These are phyloP conservation scores for Inga laurina DNA, from an alignment of 306 rosid genomes.

Conservation along the genomic window DNA sequence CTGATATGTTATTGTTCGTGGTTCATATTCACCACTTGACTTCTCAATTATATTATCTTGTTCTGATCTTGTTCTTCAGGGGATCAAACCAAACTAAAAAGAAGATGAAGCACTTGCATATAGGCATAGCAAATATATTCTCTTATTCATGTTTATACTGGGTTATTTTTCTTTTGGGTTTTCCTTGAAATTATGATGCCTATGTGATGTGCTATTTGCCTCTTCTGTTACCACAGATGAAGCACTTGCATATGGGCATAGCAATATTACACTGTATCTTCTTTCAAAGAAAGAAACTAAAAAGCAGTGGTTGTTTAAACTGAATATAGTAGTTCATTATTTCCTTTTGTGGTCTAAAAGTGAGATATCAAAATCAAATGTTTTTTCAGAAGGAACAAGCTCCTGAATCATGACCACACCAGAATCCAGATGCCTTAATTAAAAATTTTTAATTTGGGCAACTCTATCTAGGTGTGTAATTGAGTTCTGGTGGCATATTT, in stretches of 20 bases:
- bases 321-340: constrained; percentile 6
- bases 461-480: not conserved
- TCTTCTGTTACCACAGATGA: constrained; percentile 1
- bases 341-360: constrained; percentile 12
- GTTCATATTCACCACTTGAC: constrained; percentile 7
- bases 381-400: not conserved
- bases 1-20: constrained; percentile 6
- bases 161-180: constrained; percentile 18
- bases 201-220: constrained; percentile 20
- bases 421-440: not conserved
- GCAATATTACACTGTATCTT: not conserved
- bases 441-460: not conserved
- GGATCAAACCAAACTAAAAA: not conserved
- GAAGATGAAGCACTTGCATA: not conserved
- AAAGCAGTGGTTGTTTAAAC: constrained; percentile 15
- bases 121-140: too few species aligned
- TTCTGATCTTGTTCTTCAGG: not conserved
- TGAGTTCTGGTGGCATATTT: constrained; percentile 14
- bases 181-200: constrained; percentile 6
- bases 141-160: constrained; percentile 12
- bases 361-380: constrained; percentile 24
- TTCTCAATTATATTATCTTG: not conserved
- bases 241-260: constrained; percentile 2
- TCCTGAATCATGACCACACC: not conserved
- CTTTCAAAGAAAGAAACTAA: constrained; percentile 4